Base-by-base conservation (phyloP, 2,329 filamentous ascomycete genomes). In the Microthyrium microscopicum region DNA sequence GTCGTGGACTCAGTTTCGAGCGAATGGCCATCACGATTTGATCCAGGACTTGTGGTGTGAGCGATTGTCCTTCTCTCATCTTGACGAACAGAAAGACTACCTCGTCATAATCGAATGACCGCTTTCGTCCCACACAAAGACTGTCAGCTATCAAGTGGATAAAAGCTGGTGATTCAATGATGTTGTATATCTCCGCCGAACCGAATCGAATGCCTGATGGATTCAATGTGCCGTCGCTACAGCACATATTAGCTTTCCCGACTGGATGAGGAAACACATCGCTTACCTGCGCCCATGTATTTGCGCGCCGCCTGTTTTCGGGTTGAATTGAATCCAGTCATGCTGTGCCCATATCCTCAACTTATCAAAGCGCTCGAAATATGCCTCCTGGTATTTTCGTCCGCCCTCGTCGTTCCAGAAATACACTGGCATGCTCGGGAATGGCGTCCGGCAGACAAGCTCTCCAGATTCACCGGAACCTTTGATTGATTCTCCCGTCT, bases 161-260 rank as follows among this genome's bases (percentile, higher is more conserved):
- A 39, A 57, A 54, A 2, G 49, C 43, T 2, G 54, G 48, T 3
- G 50, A 50, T 40, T 63, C 60, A n/a, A 57, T 53, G 29, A 65
- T 54, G n/a, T 52, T 48, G 45, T 65, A 64, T 33, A 64, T 59
- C 42, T 64, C 60, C 2, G 51, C 49, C 8, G 49, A 54, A 15
- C 61, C 61, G 34, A 64, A 64, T 18, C 60, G 54, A 35, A 64
- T 57, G 5, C 61, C 60, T 9, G 52, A 55, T 2, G 60, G 60
- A 39, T 64, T 64, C 15, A 64, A 45, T 2, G 62, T 58, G 5
- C 58, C 58, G 38, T 64, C 61, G 36, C 53, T 54, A 19, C 11
- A 17, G 9, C 6, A n/a, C n/a, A n/a, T n/a, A 18, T 30, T 15
- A 33, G 31, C 20, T 9, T 27, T 3, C 20, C 9, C 3, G 20